These are phyloP conservation scores for Bipolaris bicolor DNA, from an alignment of 2,329 filamentous ascomycete genomes.

Conservation along the genomic window DNA sequence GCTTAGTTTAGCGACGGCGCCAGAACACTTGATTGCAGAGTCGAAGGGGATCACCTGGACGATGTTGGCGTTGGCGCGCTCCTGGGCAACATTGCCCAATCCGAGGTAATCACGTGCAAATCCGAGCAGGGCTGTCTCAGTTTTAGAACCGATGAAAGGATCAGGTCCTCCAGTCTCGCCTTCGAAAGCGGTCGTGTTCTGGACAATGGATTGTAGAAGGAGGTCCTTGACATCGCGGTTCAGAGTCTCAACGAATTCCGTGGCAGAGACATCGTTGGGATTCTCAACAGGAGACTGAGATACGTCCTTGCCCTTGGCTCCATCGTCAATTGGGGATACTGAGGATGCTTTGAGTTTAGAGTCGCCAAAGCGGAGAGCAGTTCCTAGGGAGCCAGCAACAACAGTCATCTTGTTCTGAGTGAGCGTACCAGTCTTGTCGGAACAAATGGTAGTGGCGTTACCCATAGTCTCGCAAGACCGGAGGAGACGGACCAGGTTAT, in stretches of 20 bases:
- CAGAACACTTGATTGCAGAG: slow-evolving; percentile 73
- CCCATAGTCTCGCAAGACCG: slow-evolving; percentile 75
- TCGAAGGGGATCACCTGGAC: slow-evolving; percentile 66
- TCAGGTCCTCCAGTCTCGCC: slow-evolving; percentile 49
- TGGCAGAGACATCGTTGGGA: slow-evolving; percentile 57
- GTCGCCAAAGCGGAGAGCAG: slow-evolving; percentile 62
- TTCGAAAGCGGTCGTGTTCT: slow-evolving; percentile 53
- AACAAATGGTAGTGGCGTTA: slow-evolving; percentile 77
- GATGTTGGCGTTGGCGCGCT: slow-evolving; percentile 66
- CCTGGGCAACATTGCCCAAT: slow-evolving; percentile 66
- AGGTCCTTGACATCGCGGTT: slow-evolving; percentile 61
- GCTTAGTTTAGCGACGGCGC: slow-evolving; percentile 63
- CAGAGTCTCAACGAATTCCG: slow-evolving; percentile 62
- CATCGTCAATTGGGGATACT: slow-evolving; percentile 31
- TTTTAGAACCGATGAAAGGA: slow-evolving; percentile 76
- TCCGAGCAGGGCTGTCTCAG: slow-evolving; percentile 74
- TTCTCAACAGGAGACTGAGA: slow-evolving; percentile 46
- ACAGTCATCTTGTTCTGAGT: slow-evolving; percentile 62
- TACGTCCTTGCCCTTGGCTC: slow-evolving; percentile 40
- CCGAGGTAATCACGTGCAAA: slow-evolving; percentile 71
- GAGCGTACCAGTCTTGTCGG: slow-evolving; percentile 60
- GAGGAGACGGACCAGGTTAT: slow-evolving; percentile 71
- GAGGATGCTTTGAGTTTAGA: slow-evolving; percentile 40
- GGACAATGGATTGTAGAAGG: slow-evolving; percentile 62
- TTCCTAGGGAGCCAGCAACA: slow-evolving; percentile 72